Evolutionary conservation across 257 asterid genomes (phyloP).

Genomic region (Solanum neorickii): DNA sequence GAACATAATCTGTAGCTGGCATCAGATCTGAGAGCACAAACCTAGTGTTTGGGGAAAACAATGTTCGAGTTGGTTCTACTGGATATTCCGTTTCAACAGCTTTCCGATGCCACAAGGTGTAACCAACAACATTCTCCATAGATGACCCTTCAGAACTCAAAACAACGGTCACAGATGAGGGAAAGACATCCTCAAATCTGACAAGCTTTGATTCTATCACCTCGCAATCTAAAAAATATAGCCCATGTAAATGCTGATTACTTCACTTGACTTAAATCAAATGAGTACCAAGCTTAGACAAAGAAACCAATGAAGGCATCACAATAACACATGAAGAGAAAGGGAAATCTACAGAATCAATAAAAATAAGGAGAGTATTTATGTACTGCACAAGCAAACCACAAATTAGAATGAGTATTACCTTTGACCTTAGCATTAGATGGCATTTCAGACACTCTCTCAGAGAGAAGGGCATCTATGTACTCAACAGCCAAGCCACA

Average conservation of each 20-base stretch:
- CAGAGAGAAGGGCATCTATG: conserved; percentile 40
- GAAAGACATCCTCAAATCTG: conserved; percentile 37
- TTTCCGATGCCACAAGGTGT: conserved; percentile 63
- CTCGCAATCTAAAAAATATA: conserved; percentile 31
- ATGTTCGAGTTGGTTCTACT: conserved; percentile 45
- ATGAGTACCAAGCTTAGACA: not conserved
- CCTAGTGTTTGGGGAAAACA: conserved; percentile 39
- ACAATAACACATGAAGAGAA: not conserved
- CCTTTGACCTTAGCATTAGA: conserved; percentile 26
- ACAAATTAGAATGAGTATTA: not conserved
- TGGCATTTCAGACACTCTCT: conserved; percentile 20
- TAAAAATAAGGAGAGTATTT: not conserved
- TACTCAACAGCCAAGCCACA: conserved; percentile 63
- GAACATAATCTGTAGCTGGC: conserved; percentile 46
- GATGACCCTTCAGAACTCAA: conserved; percentile 17
- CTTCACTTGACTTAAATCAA: not conserved
- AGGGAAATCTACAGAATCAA: not conserved
- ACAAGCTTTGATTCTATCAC: conserved; percentile 30
- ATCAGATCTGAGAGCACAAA: conserved; percentile 40
- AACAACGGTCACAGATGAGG: conserved; percentile 18
- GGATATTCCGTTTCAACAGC: conserved; percentile 46
- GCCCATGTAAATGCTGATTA: not conserved
- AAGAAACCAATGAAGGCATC: not conserved
- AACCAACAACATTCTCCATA: conserved; percentile 12
- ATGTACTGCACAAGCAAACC: not conserved